Evolutionary conservation across 2,329 filamentous ascomycete genomes (phyloP), one percentile per base, ranked within the genome.

Genomic region (Eutypella sp.): DNA sequence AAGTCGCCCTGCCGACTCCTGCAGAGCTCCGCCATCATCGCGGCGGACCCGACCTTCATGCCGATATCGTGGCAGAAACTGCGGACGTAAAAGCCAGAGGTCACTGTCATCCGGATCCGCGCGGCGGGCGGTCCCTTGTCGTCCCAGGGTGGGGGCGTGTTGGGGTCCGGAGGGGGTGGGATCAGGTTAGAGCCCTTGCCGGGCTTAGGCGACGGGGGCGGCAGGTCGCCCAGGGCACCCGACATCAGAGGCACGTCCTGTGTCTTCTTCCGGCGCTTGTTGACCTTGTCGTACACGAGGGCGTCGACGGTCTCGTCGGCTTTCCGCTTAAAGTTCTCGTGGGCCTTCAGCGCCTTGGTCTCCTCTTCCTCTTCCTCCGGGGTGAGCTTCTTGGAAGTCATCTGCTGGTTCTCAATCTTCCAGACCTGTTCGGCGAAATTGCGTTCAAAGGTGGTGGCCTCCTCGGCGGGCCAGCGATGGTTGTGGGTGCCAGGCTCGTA

Each of bases 11-110:
- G 93, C 43, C 87, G 81, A 3, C 82, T 86, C 45, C 93, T 84
- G 46, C 86, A 78, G 18, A 99, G 79, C 56, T 87, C 83, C 19
- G 87, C 82, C 92, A 99, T 97, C 54, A 93, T 75, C 27, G 79
- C 93, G 20, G 88, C 82, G 11, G 89, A 95, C 43, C 80, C 82
- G 13, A 96, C 76, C 55, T 89, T 89, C 54, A 83, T 74, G 19
- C 92, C 93, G 3, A 99, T 76, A 59, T 99, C 93, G 63, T 97
- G 90, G 57, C 89, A 91, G 56, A 99, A 82, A 47, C 87, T 95
- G 51, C 93, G 86, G 13, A 99, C 91, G 66, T 99, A 99, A 74
- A 96, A 99, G 33, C 93, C 93, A 0, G 90, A 95, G 2, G 90
- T 90, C 42, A 96, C 92, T 1, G 88, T 95, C 81, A 99, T 89